Percentiles rank a stretch among this genome's conserved stretches.
These are phyloP conservation scores for Xerocomus minutiporus DNA, from an alignment of 1,284 basidiomycete genomes.

Conservation along the genomic window DNA sequence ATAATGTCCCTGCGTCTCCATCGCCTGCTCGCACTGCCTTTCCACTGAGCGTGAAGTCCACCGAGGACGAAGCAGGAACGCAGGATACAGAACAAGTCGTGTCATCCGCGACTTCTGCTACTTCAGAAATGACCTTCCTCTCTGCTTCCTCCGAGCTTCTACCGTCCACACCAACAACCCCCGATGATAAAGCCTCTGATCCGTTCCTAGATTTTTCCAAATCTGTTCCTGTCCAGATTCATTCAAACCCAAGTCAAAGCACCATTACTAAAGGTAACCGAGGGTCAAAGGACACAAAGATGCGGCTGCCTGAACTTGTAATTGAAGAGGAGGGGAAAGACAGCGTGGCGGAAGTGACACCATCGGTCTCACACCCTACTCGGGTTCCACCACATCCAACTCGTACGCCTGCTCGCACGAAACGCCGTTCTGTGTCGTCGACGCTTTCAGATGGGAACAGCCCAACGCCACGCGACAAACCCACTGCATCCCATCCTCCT, in stretches of 20 bases:
- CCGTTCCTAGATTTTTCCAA: constrained; percentile 33
- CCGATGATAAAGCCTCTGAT: constrained; percentile 44
- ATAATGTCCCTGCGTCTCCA: constrained; percentile 25
- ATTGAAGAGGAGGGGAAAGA: constrained; percentile 41
- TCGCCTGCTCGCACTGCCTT: constrained; percentile 25
- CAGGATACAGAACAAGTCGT: constrained; percentile 43
- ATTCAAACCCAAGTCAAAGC: constrained; percentile 50
- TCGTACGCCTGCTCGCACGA: constrained; percentile 90
- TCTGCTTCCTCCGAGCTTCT: constrained; percentile 51
- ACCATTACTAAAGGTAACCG: constrained; percentile 37
- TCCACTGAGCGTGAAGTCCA: constrained; percentile 16
- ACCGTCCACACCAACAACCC: constrained; percentile 54
- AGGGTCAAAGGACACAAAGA: constrained; percentile 9
- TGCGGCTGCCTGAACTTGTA: constrained; percentile 39
- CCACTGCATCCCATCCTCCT: constrained; percentile 39
- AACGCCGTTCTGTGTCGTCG: constrained; percentile 89
- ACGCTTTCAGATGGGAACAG: constrained; percentile 59
- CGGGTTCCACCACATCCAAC: constrained; percentile 58
- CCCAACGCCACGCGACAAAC: constrained; percentile 48
- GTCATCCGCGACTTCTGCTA: constrained; percentile 38
- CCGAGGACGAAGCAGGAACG: constrained; percentile 27
- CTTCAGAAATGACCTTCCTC: constrained; percentile 51
- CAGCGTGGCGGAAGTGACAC: constrained; percentile 1
- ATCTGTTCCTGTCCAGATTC: constrained; percentile 32
- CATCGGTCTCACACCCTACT: constrained; percentile 22